These are phyloP conservation scores for Xylaria arbuscula DNA, from an alignment of 2,329 filamentous ascomycete genomes.

Conservation along the genomic window DNA sequence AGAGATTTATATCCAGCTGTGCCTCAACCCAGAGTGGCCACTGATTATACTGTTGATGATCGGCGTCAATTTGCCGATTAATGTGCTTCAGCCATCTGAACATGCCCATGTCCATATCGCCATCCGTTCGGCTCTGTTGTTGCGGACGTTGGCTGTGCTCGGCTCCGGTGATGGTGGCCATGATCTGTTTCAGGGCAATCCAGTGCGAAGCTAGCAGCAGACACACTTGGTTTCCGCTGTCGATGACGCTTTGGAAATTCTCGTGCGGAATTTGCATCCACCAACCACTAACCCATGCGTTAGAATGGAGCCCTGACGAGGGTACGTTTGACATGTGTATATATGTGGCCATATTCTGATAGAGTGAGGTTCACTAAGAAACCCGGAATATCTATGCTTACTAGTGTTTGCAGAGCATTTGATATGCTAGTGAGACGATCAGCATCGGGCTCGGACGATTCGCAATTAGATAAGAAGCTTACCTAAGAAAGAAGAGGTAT, in stretches of 20 bases:
- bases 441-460: conserved; percentile 1
- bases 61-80: conserved; percentile 59
- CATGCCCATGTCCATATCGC: conserved; percentile 55
- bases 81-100: conserved; percentile 63
- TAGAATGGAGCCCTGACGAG: background rate
- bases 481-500: conserved; percentile 65
- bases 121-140: conserved; percentile 42
- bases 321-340: background rate
- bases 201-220: conserved; percentile 64
- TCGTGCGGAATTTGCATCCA: conserved; percentile 68
- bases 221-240: conserved; percentile 59
- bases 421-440: conserved; percentile 57
- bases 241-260: conserved; percentile 62
- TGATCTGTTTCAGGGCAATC: conserved; percentile 66
- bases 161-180: conserved; percentile 59
- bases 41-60: conserved; percentile 59
- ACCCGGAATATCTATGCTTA: conserved; percentile 26
- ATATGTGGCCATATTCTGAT: background rate
- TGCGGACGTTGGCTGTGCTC: conserved; percentile 48
- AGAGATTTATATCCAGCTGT: conserved; percentile 59
- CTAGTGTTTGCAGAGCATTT: conserved; percentile 61
- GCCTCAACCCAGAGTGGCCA: conserved; percentile 67
- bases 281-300: conserved; percentile 53
- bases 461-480: conserved; percentile 41
- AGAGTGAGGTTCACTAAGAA: background rate